Conservation (phyloP, 2,329 filamentous ascomycete species). For the Endocalyx cinctus region DNA sequence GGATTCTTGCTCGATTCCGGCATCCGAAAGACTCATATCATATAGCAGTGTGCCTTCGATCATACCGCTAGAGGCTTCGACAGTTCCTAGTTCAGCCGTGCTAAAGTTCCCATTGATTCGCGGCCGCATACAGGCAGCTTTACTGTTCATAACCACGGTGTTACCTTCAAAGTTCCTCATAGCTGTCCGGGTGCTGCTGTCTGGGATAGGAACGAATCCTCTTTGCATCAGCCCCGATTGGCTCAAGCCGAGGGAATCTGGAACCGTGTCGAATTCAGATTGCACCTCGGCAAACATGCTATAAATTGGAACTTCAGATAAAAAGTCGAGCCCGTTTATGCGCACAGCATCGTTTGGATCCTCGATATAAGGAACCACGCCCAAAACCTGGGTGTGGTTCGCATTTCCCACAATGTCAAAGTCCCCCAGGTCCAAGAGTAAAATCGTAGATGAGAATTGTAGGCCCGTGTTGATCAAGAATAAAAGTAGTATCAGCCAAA, state of each 20-base stretch:
- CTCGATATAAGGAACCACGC: neutral
- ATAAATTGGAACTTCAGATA: constrained; percentile 2
- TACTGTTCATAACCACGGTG: constrained; percentile 4
- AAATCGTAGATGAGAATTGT: constrained; percentile 12
- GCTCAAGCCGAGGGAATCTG: constrained; percentile 6
- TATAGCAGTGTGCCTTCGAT: neutral
- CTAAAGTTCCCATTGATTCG: constrained; percentile 2
- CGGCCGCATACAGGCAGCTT: constrained; percentile 8
- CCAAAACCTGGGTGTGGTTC: neutral
- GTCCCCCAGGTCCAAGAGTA: constrained; percentile 7
- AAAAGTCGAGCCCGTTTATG: neutral
- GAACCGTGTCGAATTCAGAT: neutral
- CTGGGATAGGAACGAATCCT: constrained; percentile 7
- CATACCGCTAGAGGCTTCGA: neutral
- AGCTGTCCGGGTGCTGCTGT: constrained; percentile 1
- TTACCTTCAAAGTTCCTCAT: constrained; percentile 3
- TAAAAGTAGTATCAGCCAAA: constrained; percentile 3
- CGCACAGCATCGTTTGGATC: neutral
- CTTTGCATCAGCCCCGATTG: constrained; percentile 8
- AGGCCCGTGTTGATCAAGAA: constrained; percentile 2
- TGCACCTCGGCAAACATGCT: constrained; percentile 5
- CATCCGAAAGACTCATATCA: constrained; percentile 1
- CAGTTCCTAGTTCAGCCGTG: too few relatives aligned
- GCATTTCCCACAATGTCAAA: constrained; percentile 5
- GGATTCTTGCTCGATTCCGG: too few relatives aligned